Evolutionary conservation across 1,284 basidiomycete species (phyloP).

Genomic region (Cutaneotrichosporon cavernicola): DNA sequence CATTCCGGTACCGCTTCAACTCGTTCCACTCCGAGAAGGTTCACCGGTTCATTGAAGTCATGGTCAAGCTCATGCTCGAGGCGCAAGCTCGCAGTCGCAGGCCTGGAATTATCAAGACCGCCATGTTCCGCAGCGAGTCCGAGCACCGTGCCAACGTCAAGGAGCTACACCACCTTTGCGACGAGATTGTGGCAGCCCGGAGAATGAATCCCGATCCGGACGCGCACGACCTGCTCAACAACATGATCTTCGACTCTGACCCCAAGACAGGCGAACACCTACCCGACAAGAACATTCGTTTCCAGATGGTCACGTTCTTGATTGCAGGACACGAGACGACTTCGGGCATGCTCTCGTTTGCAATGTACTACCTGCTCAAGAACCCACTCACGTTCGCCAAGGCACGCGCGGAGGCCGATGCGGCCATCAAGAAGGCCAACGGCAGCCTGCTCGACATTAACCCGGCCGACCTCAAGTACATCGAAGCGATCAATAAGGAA

Average conservation of each 20-base stretch:
- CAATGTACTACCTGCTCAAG: constrained; percentile 56
- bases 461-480: constrained; percentile 58
- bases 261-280: constrained; percentile 57
- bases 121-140: constrained; percentile 14
- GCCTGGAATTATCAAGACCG: constrained; percentile 11
- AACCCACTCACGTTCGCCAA: constrained; percentile 57
- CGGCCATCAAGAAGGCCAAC: constrained; percentile 40
- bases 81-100: constrained; percentile 11
- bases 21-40: constrained; percentile 42
- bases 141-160: constrained; percentile 18
- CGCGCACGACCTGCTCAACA: constrained; percentile 55
- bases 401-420: constrained; percentile 61
- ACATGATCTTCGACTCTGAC: constrained; percentile 58
- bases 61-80: constrained; percentile 24
- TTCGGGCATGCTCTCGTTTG: constrained; percentile 45
- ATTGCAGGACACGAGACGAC: constrained; percentile 61
- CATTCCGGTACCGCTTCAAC: constrained; percentile 55
- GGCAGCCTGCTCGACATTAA: constrained; percentile 25
- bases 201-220: constrained; percentile 21
- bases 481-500: constrained; percentile 57
- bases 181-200: constrained; percentile 26
- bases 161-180: constrained; percentile 19
- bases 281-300: constrained; percentile 56
- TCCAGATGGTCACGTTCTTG: constrained; percentile 61
- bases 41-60: constrained; percentile 54